Percentiles rank a stretch among this genome's conserved stretches.
These are phyloP conservation scores for Podospora fimiseda DNA, from an alignment of 495 filamentous ascomycete species.

Conservation along the genomic window DNA sequence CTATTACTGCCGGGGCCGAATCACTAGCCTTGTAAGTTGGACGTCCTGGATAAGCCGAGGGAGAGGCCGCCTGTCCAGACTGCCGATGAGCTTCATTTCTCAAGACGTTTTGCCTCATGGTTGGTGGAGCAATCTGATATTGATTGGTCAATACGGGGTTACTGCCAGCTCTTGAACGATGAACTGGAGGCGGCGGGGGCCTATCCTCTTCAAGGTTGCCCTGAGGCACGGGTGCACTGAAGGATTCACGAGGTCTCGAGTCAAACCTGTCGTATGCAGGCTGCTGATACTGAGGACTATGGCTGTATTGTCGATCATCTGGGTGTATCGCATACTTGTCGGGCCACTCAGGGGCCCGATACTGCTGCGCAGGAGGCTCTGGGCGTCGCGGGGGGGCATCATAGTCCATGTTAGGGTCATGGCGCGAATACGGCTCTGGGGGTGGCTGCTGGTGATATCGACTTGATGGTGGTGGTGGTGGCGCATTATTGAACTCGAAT, in stretches of 20 bases:
- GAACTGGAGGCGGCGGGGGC: constrained; percentile 42
- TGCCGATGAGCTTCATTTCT: constrained; percentile 43
- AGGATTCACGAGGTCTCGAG: constrained; percentile 13
- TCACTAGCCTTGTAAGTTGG: constrained; percentile 42
- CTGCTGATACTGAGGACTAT: constrained; percentile 19
- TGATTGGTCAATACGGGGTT: constrained; percentile 28
- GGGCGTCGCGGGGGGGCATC: constrained; percentile 24
- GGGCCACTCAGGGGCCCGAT: constrained; percentile 26
- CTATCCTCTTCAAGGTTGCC: constrained; percentile 26
- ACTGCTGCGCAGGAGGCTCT: constrained; percentile 24
- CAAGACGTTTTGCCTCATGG: constrained; percentile 45
- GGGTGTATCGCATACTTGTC: constrained; percentile 28
- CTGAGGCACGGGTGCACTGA: constrained; percentile 13
- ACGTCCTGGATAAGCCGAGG: constrained; percentile 34
- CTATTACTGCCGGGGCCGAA: constrained; percentile 32
- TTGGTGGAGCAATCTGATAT: constrained; percentile 27
- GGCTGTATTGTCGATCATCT: constrained; percentile 23
- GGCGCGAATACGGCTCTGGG: constrained; percentile 24
- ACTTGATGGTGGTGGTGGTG: constrained; percentile 21
- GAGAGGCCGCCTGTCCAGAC: constrained; percentile 13
- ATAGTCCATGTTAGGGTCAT: constrained; percentile 22
- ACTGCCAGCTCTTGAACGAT: constrained; percentile 35
- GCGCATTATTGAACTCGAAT: constrained; percentile 38
- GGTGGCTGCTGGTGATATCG: constrained; percentile 26
- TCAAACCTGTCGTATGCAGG: constrained; percentile 19